phyloP scores from a whole-genome alignment of 495 filamentous ascomycete genomes.

The Annulohypoxylon stygium region DNA sequence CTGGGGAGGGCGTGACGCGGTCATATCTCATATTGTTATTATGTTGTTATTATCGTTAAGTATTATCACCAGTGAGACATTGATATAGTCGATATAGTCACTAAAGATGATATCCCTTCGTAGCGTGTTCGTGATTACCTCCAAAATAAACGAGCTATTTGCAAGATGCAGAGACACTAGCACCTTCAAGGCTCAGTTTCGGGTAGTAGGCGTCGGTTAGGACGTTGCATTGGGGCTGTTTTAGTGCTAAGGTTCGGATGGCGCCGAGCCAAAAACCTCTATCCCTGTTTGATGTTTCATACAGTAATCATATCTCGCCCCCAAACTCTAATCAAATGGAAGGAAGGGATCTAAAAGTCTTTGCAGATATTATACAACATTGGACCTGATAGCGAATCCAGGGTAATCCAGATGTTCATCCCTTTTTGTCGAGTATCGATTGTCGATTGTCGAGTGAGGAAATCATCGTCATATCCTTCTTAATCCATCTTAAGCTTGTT shows the following conservation, averaged over 20 bases:
- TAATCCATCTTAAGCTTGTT: not conserved
- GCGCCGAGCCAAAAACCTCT: constrained; percentile 18
- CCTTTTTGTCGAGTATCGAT: not conserved
- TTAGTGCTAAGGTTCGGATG: constrained; percentile 26
- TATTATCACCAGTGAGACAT: constrained; percentile 2
- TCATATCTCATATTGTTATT: constrained; percentile 1
- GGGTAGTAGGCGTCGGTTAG: constrained; percentile 11
- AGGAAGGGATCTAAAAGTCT: not conserved
- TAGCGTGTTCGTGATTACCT: not conserved
- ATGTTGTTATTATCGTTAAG: not conserved
- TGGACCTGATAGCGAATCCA: not conserved
- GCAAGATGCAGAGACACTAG: constrained; percentile 3
- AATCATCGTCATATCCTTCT: not conserved
- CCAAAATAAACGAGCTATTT: constrained; percentile 11
- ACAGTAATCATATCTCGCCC: constrained; percentile 1
- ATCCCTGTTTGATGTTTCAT: constrained; percentile 22
- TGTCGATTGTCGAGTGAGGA: not conserved
- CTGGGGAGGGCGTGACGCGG: not conserved
- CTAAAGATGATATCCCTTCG: not conserved
- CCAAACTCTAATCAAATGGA: not conserved
- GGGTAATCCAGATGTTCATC: not conserved
- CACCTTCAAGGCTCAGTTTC: constrained; percentile 9
- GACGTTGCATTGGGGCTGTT: constrained; percentile 5
- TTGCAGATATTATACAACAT: not conserved
- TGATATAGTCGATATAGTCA: not conserved